phyloP scores from a whole-genome alignment of 1,284 basidiomycete genomes.

The Ustilago loliicola region DNA sequence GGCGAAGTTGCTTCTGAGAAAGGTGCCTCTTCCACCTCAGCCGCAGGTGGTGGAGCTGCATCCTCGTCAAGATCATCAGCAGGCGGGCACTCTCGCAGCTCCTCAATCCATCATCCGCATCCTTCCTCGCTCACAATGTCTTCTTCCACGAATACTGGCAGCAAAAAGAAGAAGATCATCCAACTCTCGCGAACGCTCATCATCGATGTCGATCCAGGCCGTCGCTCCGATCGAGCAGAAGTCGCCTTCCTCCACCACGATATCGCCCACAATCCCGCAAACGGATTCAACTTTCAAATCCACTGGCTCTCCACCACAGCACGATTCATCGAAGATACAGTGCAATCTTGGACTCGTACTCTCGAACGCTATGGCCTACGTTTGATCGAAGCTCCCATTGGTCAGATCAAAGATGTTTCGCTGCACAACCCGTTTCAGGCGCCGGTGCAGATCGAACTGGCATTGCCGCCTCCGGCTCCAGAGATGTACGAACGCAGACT shows the following conservation, averaged over 20 bases:
- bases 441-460: slow-evolving; percentile 63
- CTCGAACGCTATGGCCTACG: slow-evolving; percentile 92
- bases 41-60: slow-evolving; percentile 12
- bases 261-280: slow-evolving; percentile 68
- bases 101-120: slow-evolving; percentile 29
- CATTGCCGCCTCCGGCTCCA: slow-evolving; percentile 62
- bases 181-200: slow-evolving; percentile 63
- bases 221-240: slow-evolving; percentile 65
- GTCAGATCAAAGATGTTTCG: slow-evolving; percentile 68
- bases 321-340: slow-evolving; percentile 91
- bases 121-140: slow-evolving; percentile 36
- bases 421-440: slow-evolving; percentile 68
- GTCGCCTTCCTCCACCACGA: slow-evolving; percentile 69
- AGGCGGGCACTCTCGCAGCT: slow-evolving; percentile 38
- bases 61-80: slow-evolving; percentile 18
- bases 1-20: slow-evolving; percentile 12
- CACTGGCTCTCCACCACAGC: slow-evolving; percentile 97
- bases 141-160: not conserved
- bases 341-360: slow-evolving; percentile 84
- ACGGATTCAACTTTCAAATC: slow-evolving; percentile 76
- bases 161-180: slow-evolving; percentile 46
- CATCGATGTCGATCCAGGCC: slow-evolving; percentile 66
- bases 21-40: not conserved
- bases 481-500: slow-evolving; percentile 49
- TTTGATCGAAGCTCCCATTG: slow-evolving; percentile 80